Evolutionary conservation across 495 filamentous ascomycete genomes (phyloP).

Genomic region (Penicillium fimorum): DNA sequence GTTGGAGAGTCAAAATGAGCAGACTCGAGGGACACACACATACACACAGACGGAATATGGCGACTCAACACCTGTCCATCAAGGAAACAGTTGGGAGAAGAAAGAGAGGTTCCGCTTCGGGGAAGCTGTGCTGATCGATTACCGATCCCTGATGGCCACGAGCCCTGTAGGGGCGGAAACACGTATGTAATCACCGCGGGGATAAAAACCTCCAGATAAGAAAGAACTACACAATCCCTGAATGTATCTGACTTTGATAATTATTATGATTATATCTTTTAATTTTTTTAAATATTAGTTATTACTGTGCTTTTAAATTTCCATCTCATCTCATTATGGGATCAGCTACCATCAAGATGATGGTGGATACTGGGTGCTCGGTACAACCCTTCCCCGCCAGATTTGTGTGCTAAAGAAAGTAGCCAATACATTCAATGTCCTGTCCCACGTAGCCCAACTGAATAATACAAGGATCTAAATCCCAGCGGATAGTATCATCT

Average conservation of each 20-base stretch:
- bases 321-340: slow-evolving; percentile 4
- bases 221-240: background rate
- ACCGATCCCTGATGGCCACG: slow-evolving; percentile 8
- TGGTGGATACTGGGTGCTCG: slow-evolving; percentile 6
- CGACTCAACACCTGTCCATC: slow-evolving; percentile 14
- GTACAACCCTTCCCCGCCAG: slow-evolving; percentile 10
- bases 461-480: background rate
- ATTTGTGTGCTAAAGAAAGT: slow-evolving; percentile 4
- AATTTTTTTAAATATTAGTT: background rate
- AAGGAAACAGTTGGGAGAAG: slow-evolving; percentile 11
- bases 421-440: background rate
- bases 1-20: slow-evolving; percentile 13
- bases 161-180: slow-evolving; percentile 12
- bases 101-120: slow-evolving; percentile 1
- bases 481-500: slow-evolving; percentile 6
- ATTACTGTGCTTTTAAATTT: background rate
- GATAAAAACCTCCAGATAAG: slow-evolving; percentile 6
- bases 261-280: background rate
- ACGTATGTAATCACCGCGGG: slow-evolving; percentile 14
- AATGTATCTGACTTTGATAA: background rate
- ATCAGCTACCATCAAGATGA: slow-evolving; percentile 1
- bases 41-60: background rate
- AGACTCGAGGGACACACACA: slow-evolving; percentile 7
- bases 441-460: slow-evolving; percentile 7
- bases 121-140: slow-evolving; percentile 12